A percentile compares a stretch with the other conserved stretches of the same genome.
phyloP scores from a whole-genome alignment of 192 early-diverging fungal genomes.

The Oehlia diaphana region DNA sequence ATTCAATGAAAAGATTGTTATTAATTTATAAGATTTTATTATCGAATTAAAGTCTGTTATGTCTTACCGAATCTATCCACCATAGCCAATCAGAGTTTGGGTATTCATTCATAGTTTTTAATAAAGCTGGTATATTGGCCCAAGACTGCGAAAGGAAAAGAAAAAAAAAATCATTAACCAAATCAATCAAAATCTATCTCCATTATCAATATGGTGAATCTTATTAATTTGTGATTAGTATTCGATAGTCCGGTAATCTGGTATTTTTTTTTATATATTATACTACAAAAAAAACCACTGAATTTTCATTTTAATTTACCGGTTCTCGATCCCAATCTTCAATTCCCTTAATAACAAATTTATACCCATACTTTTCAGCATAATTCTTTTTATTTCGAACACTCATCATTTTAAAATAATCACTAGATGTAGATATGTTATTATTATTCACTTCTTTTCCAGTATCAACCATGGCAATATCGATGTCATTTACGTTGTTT shows the following conservation, averaged over 20 bases:
- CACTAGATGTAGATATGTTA: not conserved
- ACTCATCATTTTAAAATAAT: not conserved
- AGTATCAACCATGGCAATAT: not conserved
- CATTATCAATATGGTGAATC: too few species aligned
- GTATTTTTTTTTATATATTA: too few species aligned
- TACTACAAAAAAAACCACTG: too few species aligned
- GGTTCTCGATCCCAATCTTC: not conserved
- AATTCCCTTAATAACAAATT: not conserved
- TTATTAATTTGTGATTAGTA: too few species aligned
- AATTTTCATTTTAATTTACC: not conserved
- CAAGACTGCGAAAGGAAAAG: not conserved
- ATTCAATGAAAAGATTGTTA: not conserved
- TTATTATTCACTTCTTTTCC: not conserved
- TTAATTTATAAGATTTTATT: not conserved
- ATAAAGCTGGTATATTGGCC: constrained; percentile 4
- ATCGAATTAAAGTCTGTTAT: too few species aligned
- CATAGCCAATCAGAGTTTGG: constrained; percentile 6
- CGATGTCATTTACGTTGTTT: not conserved
- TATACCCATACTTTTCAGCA: not conserved
- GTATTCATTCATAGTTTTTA: constrained; percentile 12
- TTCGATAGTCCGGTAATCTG: too few species aligned
- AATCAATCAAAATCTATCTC: too few species aligned
- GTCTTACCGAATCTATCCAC: constrained; percentile 8
- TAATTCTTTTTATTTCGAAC: not conserved
- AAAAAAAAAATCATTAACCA: too few species aligned